These are phyloP conservation scores for Rhizophora mangle DNA, from an alignment of 345 rosid species.

Conservation along the genomic window DNA sequence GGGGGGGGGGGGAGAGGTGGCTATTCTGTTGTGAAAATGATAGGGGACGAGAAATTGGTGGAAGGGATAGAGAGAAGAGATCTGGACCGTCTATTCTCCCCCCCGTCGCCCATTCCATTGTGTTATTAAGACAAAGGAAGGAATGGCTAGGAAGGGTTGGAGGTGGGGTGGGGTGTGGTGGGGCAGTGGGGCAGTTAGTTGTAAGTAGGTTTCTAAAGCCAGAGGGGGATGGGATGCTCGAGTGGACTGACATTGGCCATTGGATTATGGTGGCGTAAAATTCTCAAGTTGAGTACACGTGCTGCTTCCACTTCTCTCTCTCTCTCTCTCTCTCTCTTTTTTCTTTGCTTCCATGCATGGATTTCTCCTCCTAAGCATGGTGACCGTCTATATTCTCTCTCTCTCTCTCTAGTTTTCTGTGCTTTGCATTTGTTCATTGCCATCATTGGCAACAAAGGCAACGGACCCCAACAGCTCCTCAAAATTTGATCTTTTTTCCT, in stretches of 20 bases:
- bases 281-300: slow-evolving; percentile 49
- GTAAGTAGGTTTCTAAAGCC: slow-evolving; percentile 14
- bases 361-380: slow-evolving; percentile 54
- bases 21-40: neutral
- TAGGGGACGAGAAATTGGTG: no score
- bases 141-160: neutral
- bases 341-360: slow-evolving; percentile 67
- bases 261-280: slow-evolving; percentile 36
- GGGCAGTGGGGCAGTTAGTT: slow-evolving; percentile 22
- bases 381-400: neutral
- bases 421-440: slow-evolving; percentile 29
- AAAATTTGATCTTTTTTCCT: slow-evolving; percentile 14
- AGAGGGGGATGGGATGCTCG: slow-evolving; percentile 11
- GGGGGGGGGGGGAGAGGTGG: neutral
- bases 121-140: neutral
- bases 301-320: slow-evolving; percentile 26
- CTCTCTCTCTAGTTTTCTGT: slow-evolving; percentile 3
- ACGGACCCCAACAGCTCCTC: slow-evolving; percentile 13
- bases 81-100: no score
- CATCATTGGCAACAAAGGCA: slow-evolving; percentile 38
- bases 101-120: no score
- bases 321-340: slow-evolving; percentile 21
- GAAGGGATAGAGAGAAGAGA: no score
- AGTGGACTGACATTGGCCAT: slow-evolving; percentile 30
- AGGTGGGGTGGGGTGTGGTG: neutral